Evolutionary conservation across 2,329 filamentous ascomycete species (phyloP).

Genomic region (Teratosphaeria viscida): DNA sequence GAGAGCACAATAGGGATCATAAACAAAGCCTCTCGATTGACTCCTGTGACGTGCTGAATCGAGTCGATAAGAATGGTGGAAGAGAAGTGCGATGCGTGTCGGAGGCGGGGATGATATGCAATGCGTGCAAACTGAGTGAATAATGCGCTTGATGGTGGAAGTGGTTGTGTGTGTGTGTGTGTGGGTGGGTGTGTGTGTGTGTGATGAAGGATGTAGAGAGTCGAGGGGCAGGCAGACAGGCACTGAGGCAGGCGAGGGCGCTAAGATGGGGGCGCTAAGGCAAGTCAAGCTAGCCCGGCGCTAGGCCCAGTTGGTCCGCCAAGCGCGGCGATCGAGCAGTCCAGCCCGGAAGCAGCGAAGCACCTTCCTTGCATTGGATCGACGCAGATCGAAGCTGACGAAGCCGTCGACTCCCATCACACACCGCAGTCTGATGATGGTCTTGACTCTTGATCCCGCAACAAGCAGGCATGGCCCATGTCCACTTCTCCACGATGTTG

Average conservation of each 20-base stretch:
- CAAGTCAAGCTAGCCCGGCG: background rate
- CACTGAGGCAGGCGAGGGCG: background rate
- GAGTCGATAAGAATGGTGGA: background rate
- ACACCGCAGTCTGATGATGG: too few relatives aligned
- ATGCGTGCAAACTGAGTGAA: background rate
- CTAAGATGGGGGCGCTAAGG: background rate
- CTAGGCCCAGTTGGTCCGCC: background rate
- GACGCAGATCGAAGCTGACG: background rate
- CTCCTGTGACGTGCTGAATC: background rate
- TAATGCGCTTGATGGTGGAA: background rate
- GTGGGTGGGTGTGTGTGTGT: background rate
- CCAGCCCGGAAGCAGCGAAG: background rate
- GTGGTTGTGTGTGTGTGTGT: background rate
- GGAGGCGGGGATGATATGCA: too few relatives aligned
- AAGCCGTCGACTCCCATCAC: too few relatives aligned
- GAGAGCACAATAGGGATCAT: constrained; percentile 2
- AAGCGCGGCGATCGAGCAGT: background rate
- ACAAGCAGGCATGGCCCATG: background rate
- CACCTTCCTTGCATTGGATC: background rate
- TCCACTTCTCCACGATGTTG: background rate
- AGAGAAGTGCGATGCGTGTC: background rate
- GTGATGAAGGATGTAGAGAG: background rate
- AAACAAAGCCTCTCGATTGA: background rate
- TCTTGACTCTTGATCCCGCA: background rate
- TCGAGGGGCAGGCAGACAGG: background rate